Base-by-base conservation (phyloP, 306 rosid species). In the Lablab purpureus region DNA sequence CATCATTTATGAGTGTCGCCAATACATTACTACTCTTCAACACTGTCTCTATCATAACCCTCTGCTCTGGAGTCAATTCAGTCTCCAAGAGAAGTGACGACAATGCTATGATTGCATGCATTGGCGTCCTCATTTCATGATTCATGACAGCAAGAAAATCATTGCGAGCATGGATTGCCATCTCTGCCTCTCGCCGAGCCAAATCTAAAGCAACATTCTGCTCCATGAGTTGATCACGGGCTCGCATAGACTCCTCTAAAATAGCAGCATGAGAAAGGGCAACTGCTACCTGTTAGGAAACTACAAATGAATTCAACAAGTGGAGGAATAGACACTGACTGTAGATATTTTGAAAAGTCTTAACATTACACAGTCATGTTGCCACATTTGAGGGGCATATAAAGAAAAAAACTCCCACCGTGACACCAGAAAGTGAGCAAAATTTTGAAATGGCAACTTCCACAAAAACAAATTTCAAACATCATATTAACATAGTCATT, bases 261-360 rank as follows among this genome's bases (percentile, higher is more conserved):
- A 94, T 89, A 79, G 97, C 93, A 80, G 99, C 97, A 83, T 94
- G 99, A 51, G 99, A 94, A 77, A 94, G 97, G 80, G 99, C 99
- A 69, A 94, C 99, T 27, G 97, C 99, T 68, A 94, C 98, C 98
- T 94, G 82, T 76, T 75, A 14, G 32, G 76, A 82, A 68, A 80
- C 83, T 67, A 50, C 55, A 82, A 58, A 63, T 30, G 43, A 67
- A 65, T 73, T 85, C 68, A 62, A 54, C 56, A 54, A 32, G 45
- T 54, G 25, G 81, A 85, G 36, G 76, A 75, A 45, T 37, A 64
- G 58, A 30, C 3, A 30, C 69, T 9, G 52, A 51, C 14, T 6
- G 18, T 25, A 47, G 55, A 69, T 37, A 64, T 36, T 43, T 32
- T 13, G 64, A 72, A 36, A 58, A 27, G 51, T 71, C 40, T 9